phyloP scores from a whole-genome alignment of 495 filamentous ascomycete genomes.

The Penicillium fimorum region DNA sequence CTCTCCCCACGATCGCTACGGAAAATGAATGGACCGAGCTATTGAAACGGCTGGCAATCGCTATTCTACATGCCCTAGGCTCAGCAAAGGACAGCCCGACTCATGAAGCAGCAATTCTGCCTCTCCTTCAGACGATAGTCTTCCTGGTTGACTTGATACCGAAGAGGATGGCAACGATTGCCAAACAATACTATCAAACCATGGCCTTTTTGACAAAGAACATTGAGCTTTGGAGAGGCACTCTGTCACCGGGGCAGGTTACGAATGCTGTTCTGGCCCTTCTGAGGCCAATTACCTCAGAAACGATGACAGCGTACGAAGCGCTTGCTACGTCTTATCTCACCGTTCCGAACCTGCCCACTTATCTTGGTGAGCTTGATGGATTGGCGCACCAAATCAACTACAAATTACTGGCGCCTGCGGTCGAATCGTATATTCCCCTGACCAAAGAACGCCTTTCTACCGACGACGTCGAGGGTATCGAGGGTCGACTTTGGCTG shows the following conservation, averaged over 20 bases:
- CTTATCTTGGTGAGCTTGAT: constrained; percentile 44
- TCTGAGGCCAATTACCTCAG: constrained; percentile 45
- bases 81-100: constrained; percentile 26
- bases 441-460: constrained; percentile 28
- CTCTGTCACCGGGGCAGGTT: constrained; percentile 27
- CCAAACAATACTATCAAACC: constrained; percentile 42
- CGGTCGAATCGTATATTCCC: constrained; percentile 37
- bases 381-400: constrained; percentile 49
- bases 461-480: constrained; percentile 32
- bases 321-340: constrained; percentile 58
- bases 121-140: constrained; percentile 38
- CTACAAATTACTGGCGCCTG: constrained; percentile 52
- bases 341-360: constrained; percentile 45
- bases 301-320: constrained; percentile 53
- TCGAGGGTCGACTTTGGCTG: constrained; percentile 63
- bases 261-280: constrained; percentile 46
- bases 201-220: constrained; percentile 44
- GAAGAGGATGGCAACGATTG: constrained; percentile 47
- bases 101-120: constrained; percentile 26
- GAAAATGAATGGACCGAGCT: constrained; percentile 50
- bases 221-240: constrained; percentile 19
- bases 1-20: constrained; percentile 38
- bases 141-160: constrained; percentile 46
- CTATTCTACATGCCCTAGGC: constrained; percentile 43
- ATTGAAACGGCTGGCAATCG: constrained; percentile 45